phyloP scores from a whole-genome alignment of 176 grass and related monocot species.

The bread wheat (Triticum aestivum) region DNA sequence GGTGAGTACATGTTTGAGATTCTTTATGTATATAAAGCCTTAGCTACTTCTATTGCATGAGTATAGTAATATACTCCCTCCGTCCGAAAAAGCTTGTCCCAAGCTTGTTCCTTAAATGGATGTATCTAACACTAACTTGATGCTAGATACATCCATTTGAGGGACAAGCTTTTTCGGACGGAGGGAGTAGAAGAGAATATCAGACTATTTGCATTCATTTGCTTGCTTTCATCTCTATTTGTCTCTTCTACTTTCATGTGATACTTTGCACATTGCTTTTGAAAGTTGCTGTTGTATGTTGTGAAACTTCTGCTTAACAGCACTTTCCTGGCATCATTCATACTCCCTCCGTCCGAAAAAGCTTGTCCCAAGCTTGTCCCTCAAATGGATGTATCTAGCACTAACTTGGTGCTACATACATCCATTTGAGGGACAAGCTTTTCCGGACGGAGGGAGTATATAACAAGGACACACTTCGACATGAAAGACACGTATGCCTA shows the following conservation, averaged over 20 bases:
- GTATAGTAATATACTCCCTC: not conserved
- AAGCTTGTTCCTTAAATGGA: no score
- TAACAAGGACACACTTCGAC: not conserved
- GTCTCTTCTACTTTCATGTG: not conserved
- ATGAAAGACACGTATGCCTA: not conserved
- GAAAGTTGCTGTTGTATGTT: not conserved
- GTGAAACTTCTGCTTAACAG: not conserved
- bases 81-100: no score
- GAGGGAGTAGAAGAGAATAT: not conserved
- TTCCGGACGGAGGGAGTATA: no score
- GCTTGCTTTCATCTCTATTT: not conserved
- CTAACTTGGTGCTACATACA: no score
- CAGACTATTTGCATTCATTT: slow-evolving; percentile 6
- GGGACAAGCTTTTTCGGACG: no score
- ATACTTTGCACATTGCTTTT: not conserved
- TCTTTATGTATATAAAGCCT: not conserved
- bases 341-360: no score
- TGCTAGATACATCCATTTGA: no score
- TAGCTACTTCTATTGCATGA: slow-evolving; percentile 5
- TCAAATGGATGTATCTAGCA: no score
- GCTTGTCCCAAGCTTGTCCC: no score
- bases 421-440: no score
- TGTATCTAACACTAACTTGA: no score
- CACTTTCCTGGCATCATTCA: not conserved
- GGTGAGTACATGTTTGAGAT: slow-evolving; percentile 40